phyloP scores from a whole-genome alignment of 768 basidiomycete genomes.

The Leccinum subtestaceum region DNA sequence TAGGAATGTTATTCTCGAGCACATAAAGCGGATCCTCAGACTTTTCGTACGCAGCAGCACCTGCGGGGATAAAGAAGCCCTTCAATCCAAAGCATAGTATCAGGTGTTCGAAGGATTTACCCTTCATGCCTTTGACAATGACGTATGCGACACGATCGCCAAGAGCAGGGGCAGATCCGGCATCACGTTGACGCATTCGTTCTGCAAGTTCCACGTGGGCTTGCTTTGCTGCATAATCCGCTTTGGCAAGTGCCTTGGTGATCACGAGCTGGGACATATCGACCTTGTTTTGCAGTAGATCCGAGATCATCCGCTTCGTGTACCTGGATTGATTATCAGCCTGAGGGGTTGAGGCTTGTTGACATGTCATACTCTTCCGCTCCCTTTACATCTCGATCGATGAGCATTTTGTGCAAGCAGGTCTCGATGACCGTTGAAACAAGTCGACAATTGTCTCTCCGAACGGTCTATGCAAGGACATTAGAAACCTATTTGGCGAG shows the following conservation, averaged over 20 bases:
- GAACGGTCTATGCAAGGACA: conserved; percentile 69
- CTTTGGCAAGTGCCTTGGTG: conserved; percentile 93
- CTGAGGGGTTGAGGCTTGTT: conserved; percentile 5
- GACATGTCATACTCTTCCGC: conserved; percentile 74
- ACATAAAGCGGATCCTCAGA: conserved; percentile 98
- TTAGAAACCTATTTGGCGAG: neutral
- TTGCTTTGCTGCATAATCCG: conserved; percentile 92
- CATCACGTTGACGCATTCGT: conserved; percentile 94
- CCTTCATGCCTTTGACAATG: conserved; percentile 95
- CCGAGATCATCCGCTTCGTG: conserved; percentile 89
- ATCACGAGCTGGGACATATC: conserved; percentile 99
- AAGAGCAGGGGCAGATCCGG: conserved; percentile 94
- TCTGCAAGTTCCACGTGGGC: conserved; percentile 96
- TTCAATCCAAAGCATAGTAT: neutral
- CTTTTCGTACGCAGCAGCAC: conserved; percentile 97
- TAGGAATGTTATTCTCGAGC: conserved; percentile 95
- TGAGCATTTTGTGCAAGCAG: conserved; percentile 96
- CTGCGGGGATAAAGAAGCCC: conserved; percentile 34
- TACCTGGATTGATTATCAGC: conserved; percentile 54
- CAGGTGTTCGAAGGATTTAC: conserved; percentile 35
- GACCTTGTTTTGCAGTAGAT: conserved; percentile 92
- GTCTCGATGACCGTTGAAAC: conserved; percentile 98
- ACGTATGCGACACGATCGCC: conserved; percentile 99
- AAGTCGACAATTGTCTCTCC: conserved; percentile 97
- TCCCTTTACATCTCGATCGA: conserved; percentile 89